A percentile compares a stretch with the other conserved stretches of the same genome.
Conservation (phyloP, 2,329 filamentous ascomycete genomes). For the Knufia petricola region DNA sequence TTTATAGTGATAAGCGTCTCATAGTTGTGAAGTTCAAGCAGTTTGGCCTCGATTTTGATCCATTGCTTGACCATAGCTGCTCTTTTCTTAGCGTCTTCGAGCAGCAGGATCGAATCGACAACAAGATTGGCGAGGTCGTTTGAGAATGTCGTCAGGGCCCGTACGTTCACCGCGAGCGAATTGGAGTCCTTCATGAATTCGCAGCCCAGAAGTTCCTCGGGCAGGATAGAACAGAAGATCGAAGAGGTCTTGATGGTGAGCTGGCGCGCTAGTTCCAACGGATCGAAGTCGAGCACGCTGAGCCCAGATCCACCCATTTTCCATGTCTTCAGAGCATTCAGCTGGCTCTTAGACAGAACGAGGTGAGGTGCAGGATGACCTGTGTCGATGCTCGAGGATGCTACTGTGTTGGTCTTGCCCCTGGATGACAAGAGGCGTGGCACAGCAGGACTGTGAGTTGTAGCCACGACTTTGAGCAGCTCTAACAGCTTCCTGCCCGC, state of each 20-base stretch:
- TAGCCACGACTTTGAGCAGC: conserved; percentile 66
- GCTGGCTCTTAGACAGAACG: conserved; percentile 65
- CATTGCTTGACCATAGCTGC: conserved; percentile 90
- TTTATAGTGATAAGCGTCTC: conserved; percentile 96
- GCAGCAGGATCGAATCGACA: conserved; percentile 78
- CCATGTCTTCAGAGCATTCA: conserved; percentile 61
- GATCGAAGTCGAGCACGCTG: conserved; percentile 80
- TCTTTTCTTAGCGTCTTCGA: conserved; percentile 86
- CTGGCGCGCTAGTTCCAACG: conserved; percentile 82
- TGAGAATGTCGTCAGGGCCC: conserved; percentile 84
- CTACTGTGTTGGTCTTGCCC: conserved; percentile 73
- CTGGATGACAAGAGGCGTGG: conserved; percentile 77
- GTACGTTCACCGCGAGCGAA: conserved; percentile 74
- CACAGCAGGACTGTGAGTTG: conserved; percentile 63
- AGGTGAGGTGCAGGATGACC: conserved; percentile 64
- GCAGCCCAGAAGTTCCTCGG: conserved; percentile 80
- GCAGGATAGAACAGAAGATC: conserved; percentile 83
- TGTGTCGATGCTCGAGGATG: conserved; percentile 58
- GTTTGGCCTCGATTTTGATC: conserved; percentile 87
- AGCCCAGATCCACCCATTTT: conserved; percentile 61
- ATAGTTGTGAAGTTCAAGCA: conserved; percentile 86
- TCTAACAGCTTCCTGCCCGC: conserved; percentile 74
- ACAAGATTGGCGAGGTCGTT: conserved; percentile 90
- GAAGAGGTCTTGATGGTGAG: conserved; percentile 84
- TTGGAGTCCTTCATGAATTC: conserved; percentile 90